Percentiles rank a stretch among this genome's conserved stretches.
phyloP scores from a whole-genome alignment of 805 yeast species.

The Yamadazyma scolyti region DNA sequence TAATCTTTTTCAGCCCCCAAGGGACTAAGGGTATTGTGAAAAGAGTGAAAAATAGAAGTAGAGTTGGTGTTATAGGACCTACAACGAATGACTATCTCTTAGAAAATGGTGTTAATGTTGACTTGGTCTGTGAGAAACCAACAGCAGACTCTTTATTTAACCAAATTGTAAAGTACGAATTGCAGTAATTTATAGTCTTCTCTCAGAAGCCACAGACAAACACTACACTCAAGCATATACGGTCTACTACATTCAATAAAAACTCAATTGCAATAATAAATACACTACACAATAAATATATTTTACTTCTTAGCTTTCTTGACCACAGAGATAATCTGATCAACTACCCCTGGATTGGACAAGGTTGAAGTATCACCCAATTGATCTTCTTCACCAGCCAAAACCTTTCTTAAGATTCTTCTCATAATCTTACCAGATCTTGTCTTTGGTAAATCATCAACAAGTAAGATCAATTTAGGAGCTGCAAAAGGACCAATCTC shows the following conservation, averaged over 20 bases:
- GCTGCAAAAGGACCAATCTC: constrained; percentile 95
- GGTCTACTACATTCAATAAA: no score
- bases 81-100: constrained; percentile 70
- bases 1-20: constrained; percentile 88
- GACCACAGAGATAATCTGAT: constrained; percentile 68
- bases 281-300: constrained; percentile 1
- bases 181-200: neutral
- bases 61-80: constrained; percentile 87
- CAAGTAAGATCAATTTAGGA: constrained; percentile 80
- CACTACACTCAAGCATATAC: no score
- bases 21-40: constrained; percentile 67
- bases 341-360: constrained; percentile 82
- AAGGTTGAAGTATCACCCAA: constrained; percentile 90
- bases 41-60: constrained; percentile 22
- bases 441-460: constrained; percentile 94
- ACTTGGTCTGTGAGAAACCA: constrained; percentile 69
- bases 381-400: constrained; percentile 87
- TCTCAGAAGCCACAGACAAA: no score
- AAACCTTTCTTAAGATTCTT: constrained; percentile 90
- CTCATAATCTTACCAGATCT: constrained; percentile 99
- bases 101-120: constrained; percentile 50
- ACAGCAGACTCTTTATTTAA: constrained; percentile 56
- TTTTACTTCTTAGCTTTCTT: constrained; percentile 24
- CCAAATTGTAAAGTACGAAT: constrained; percentile 21
- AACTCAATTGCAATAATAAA: no score